Evolutionary conservation across 768 basidiomycete genomes (phyloP), one percentile per base, ranked within the genome.

Genomic region (Termitomyces sp.): DNA sequence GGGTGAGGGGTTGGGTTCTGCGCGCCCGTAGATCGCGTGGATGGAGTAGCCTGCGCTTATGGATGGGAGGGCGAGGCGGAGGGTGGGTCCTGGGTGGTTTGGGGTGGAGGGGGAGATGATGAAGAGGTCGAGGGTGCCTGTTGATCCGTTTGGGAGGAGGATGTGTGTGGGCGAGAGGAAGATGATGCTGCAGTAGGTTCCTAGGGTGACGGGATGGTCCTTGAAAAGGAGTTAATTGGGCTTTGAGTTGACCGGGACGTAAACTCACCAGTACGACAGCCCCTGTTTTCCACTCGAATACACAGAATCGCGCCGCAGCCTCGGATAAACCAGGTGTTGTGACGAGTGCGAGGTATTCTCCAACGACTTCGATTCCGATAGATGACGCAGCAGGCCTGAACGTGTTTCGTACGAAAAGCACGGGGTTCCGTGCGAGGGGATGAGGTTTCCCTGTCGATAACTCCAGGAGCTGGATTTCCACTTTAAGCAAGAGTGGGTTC

Each of bases 361-460:
- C 81, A 13, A 80, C 79, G 46, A 80, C 77, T 61, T 81, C 81
- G 35, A 82, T 72, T 12, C 75, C 75, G n/a, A 81, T 68, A 12
- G 70, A 63, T 4, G 46, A 55, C 7, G 2, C 77, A 76, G 13
- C 67, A 12, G 66, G 65, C 62, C 58, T 69, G 0, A 24, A 35
- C 1, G 73, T 66, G 2, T 60, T 67, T 24, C 64, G 58, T 3
- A 80, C 73, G n/a, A 68, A 63, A 22, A 81, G 69, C 9, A 64
- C 56, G 0, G 71, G 65, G 11, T 70, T 64, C 13, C 65, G 62
- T 0, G 77, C 79, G 0, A 66, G 67, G 0, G 77, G 78, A 62
- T 81, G 78, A 0, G 71, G 72, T 35, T 59, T 59, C 5, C 73
- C 72, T 0, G 77, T 75, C n/a, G 78, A 79, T 50, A 79, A 74